These are phyloP conservation scores for Yamadazyma dushanensis DNA, from an alignment of 1,139 yeast genomes.

Conservation along the genomic window DNA sequence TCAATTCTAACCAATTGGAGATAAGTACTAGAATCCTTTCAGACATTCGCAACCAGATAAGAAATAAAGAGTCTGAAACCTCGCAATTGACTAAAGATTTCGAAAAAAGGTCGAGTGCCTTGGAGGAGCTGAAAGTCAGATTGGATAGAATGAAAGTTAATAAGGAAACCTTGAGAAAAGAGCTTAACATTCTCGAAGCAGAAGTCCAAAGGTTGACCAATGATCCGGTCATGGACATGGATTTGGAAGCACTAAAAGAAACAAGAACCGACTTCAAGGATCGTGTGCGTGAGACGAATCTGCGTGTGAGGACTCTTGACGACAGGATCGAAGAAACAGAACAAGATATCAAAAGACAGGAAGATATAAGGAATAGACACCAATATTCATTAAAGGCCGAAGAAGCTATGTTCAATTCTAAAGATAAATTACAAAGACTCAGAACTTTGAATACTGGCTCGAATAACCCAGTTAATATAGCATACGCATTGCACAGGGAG, in stretches of 20 bases:
- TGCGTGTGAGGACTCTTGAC: background rate
- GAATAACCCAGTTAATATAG: no score
- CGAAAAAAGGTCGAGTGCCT: slow-evolving; percentile 16
- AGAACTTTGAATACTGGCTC: no score
- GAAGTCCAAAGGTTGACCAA: slow-evolving; percentile 17
- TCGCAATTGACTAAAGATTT: background rate
- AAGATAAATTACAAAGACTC: slow-evolving; percentile 6
- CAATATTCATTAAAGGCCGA: slow-evolving; percentile 1
- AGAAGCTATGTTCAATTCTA: slow-evolving; percentile 4
- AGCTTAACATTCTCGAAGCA: slow-evolving; percentile 15
- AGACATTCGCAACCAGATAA: background rate
- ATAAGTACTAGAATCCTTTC: background rate
- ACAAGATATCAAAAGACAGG: slow-evolving; percentile 14
- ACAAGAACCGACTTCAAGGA: background rate
- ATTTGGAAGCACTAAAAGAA: background rate
- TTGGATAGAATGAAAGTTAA: slow-evolving; percentile 21
- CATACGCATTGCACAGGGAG: slow-evolving; percentile 31
- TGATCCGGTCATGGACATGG: background rate
- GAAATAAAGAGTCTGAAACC: background rate
- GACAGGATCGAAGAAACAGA: slow-evolving; percentile 19
- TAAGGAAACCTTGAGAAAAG: slow-evolving; percentile 18
- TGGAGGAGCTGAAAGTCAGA: slow-evolving; percentile 13
- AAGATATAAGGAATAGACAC: background rate
- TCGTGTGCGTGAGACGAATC: background rate
- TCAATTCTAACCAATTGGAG: background rate